Base-by-base conservation (phyloP, 768 basidiomycete genomes). In the Tricholoma flavovirens region DNA sequence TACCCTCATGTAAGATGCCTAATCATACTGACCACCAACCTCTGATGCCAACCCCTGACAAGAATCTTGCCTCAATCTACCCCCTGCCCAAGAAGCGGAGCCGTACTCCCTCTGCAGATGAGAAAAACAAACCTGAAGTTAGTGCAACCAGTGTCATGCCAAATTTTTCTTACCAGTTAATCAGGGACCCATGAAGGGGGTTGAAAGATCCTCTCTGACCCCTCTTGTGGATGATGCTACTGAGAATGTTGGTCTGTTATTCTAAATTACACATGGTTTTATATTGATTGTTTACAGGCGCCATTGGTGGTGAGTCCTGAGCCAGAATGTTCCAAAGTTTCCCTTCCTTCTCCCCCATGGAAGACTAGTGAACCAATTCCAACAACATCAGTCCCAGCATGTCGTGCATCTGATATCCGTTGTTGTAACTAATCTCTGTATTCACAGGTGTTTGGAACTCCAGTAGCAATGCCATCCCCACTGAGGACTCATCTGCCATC, bases 11-110 rank as follows among this genome's bases (percentile, higher is more conserved):
- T 80, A 53, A 63, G 73, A 56, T 24, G 53, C 40, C 36, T 26
- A 56, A 38, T 42, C 15, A n/a, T 12, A 10, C 45, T 42, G 26
- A 45, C 3, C 45, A n/a, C 53, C 56, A 7, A 55, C 15, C 33
- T 11, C 49, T 55, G 17, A 52, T 35, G 35, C 43, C 22, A 29
- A 32, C 35, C 53, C 24, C 60, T n/a, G n/a, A 46, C n/a, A 57
- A 81, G 79, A 79, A 81, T 54, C 71, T 79, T 17, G 67, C 71
- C 3, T 69, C 76, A 54, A 76, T 79, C 54, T 79, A 81, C 59
- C 77, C 79, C 55, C 77, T 78, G 57, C 62, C 67, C 3, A 66
- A 65, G 54, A 69, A 69, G 59, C 58, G 75, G 58, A 77, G 69
- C 65, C 74, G 62, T 65, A 78, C 77, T 33, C 77, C 77, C n/a